Evolutionary conservation across 2,329 filamentous ascomycete species (phyloP), one percentile per base, ranked within the genome.

Genomic region (Periconia sp.): DNA sequence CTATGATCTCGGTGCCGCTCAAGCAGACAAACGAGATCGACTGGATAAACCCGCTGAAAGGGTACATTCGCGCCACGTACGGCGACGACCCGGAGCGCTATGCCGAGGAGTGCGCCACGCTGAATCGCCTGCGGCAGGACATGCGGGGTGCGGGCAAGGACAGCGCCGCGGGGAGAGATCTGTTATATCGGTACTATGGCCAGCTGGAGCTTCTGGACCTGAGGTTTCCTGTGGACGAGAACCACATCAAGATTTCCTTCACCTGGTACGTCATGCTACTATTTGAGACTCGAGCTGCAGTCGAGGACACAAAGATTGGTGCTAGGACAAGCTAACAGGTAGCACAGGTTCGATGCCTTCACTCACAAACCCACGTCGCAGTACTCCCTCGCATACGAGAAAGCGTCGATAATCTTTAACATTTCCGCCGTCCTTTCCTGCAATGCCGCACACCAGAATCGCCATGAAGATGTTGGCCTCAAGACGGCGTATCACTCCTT

Each of bases 361-460:
- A 99, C 94, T 31, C 92, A 96, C 70, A 96, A 97, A 66, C 82
- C 91, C n/a, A 99, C 94, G 4, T 86, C 92, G 4, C 94, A 99
- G 70, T 96, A 95, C 75, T 96, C 92, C 6, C 80, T 99, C 34
- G 94, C 94, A 34, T 99, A 95, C 69, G 94, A 99, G 71, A 99
- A 99, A 69, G 94, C 94, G 11, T 97, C 92, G 60, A 95, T 99
- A 66, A 96, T 99, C 63, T 99, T 99, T 80, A 99, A 99, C 73
- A 99, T 99, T 56, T 95, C 92, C 25, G 92, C 94, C 56, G 92
- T 97, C 18, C 80, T 99, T 15, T 97, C 92, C 40, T 96, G 92
- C 65, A 90, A 99, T 78, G 94, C 92, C 48, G 91, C 92, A 30
- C 82, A 89, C 65, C 95, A 99, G 73, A 92, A 94, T 57, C 85